Evolutionary conservation across 1,284 basidiomycete species (phyloP), one percentile per base, ranked within the genome.

Genomic region (Tylopilus sp.): DNA sequence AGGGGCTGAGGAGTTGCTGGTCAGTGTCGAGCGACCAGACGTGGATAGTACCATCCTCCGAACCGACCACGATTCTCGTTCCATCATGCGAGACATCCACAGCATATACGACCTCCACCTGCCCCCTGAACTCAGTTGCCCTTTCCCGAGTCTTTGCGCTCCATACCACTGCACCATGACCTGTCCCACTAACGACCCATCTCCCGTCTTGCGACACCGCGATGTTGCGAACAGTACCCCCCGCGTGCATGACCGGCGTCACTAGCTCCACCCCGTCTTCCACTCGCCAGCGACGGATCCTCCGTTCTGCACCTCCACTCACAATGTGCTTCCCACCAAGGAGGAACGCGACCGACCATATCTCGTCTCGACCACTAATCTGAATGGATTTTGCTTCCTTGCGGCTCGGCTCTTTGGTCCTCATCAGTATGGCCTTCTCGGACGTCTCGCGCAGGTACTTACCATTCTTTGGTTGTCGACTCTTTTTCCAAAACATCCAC

Each of bases 281-380:
- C 4, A 22, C 8, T 20, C 28, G 40, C 55, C 56, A 57, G 13
- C 33, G n/a, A 4, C 46, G 32, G 25, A 57, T 32, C 44, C 48
- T 41, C 5, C 56, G 48, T 7, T 44, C 56, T 15, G 48, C 48
- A 15, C 56, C 56, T 13, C 55, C 48, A 7, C 55, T 42, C 5
- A 57, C 36, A 22, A 57, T 13, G 7, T 48, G 45, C 19, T 22
- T 36, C 24, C 49, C 48, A 24, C 45, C 17, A 8, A 24, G 19
- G 36, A 53, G 24, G 22, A 57, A 57, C 7, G 44, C 37, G 17
- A 57, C 29, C n/a, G 56, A 53, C 28, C 53, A 57, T n/a, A 57
- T 22, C 22, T 57, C 48, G 24, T 41, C 44, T 25, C 32, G 37
- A 22, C 37, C 54, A 7, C 25, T 11, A 26, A 57, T 53, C 7